A percentile compares a stretch with the other conserved stretches of the same genome.
These are phyloP conservation scores for Bimuria novae-zelandiae DNA, from an alignment of 2,329 filamentous ascomycete species.

Conservation along the genomic window DNA sequence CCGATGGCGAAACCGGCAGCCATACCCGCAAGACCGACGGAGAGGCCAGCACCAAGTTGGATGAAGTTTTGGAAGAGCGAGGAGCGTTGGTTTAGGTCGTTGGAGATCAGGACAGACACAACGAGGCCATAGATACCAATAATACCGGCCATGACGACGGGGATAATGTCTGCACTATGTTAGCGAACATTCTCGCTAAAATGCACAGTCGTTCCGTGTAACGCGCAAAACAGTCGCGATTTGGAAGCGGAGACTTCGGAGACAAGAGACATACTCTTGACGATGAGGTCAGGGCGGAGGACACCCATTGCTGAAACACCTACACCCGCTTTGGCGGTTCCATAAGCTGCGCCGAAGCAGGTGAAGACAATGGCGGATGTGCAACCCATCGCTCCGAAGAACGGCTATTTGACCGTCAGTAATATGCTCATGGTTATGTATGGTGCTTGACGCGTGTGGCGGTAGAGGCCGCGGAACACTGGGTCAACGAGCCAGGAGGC, in stretches of 20 bases:
- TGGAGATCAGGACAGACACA: conserved; percentile 60
- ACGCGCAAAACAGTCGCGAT: background rate
- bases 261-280: conserved; percentile 82
- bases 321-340: conserved; percentile 98
- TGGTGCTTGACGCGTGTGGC: conserved; percentile 12
- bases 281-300: conserved; percentile 94
- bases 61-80: conserved; percentile 59
- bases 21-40: conserved; percentile 80
- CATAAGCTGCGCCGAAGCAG: conserved; percentile 95
- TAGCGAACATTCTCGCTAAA: conserved; percentile 8
- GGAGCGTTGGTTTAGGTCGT: conserved; percentile 53
- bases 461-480: conserved; percentile 16
- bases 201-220: background rate
- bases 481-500: conserved; percentile 28
- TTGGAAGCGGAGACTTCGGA: background rate
- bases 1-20: conserved; percentile 81
- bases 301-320: conserved; percentile 99
- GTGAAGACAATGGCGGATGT: conserved; percentile 94
- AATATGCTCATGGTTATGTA: conserved; percentile 10
- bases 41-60: conserved; percentile 58
- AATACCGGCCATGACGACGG: conserved; percentile 99
- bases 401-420: conserved; percentile 62
- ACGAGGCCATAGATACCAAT: conserved; percentile 85
- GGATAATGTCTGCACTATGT: conserved; percentile 79
- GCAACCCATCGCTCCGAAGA: conserved; percentile 98